Conservation (phyloP, 768 basidiomycete genomes). For the Tylopilus plumbeoviolaceoides region DNA sequence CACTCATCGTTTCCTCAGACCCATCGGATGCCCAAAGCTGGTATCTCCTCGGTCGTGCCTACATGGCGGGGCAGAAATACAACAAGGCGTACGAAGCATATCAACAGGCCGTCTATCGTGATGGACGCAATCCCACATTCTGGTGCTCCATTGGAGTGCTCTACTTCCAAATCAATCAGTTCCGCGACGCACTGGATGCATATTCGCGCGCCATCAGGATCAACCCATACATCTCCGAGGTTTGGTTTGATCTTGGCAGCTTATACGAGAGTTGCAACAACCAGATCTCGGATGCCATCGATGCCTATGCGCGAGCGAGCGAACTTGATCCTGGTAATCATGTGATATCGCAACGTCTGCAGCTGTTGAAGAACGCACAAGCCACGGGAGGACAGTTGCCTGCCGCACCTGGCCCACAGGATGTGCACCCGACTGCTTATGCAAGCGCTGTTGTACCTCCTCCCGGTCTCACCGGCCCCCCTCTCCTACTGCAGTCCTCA, state of each 20-base stretch:
- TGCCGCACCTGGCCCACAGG: conserved; percentile 88
- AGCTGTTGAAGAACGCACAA: conserved; percentile 77
- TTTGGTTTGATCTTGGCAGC: conserved; percentile 88
- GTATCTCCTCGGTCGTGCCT: conserved; percentile 97
- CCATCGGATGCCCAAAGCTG: conserved; percentile 95
- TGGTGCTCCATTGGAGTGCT: conserved; percentile 99
- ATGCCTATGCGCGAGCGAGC: conserved; percentile 92
- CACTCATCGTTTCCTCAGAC: conserved; percentile 45
- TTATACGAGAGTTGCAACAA: conserved; percentile 99
- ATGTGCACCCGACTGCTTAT: conserved; percentile 95
- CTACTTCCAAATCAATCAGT: conserved; percentile 99
- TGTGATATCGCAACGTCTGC: conserved; percentile 77
- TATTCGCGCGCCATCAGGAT: conserved; percentile 98
- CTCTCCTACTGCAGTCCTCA: conserved; percentile 53
- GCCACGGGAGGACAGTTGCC: conserved; percentile 68
- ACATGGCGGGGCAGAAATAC: conserved; percentile 98
- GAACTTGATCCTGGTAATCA: conserved; percentile 88
- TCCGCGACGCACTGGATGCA: conserved; percentile 96
- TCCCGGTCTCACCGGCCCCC: conserved; percentile 62
- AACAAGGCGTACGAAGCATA: conserved; percentile 99
- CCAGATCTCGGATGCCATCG: conserved; percentile 97
- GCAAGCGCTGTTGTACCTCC: conserved; percentile 74
- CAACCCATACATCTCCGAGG: conserved; percentile 91
- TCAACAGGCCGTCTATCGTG: conserved; percentile 98
- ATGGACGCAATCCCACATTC: conserved; percentile 97